phyloP scores from a whole-genome alignment of 2,329 filamentous ascomycete species.

The Moelleriella libera region DNA sequence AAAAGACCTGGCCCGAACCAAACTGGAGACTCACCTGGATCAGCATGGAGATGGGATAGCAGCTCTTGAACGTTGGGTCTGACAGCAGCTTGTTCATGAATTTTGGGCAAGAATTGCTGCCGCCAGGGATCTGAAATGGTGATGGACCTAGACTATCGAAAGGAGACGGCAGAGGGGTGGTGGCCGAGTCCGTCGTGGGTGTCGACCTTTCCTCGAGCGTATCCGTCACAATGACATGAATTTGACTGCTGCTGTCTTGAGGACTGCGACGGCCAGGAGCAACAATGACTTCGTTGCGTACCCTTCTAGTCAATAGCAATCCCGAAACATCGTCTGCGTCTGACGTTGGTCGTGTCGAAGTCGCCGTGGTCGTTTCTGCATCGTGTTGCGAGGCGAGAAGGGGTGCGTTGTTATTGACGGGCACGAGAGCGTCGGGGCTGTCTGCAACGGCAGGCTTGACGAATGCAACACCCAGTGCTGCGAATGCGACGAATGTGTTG shows the following conservation, averaged over 20 bases:
- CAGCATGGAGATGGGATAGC: slow-evolving; percentile 74
- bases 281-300: background rate
- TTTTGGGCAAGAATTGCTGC: slow-evolving; percentile 38
- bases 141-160: slow-evolving; percentile 52
- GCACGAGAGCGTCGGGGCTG: too few species aligned
- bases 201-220: background rate
- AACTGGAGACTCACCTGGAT: slow-evolving; percentile 45
- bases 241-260: background rate
- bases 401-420: too few species aligned
- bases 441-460: too few species aligned
- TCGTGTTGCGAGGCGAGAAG: too few species aligned
- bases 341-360: too few species aligned
- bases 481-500: too few species aligned
- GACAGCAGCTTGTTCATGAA: slow-evolving; percentile 58
- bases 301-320: background rate
- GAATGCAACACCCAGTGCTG: too few species aligned
- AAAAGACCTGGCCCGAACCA: background rate
- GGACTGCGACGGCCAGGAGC: background rate
- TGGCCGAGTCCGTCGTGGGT: background rate
- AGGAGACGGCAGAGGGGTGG: slow-evolving; percentile 39
- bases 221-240: background rate
- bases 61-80: slow-evolving; percentile 53
- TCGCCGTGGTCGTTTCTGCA: too few species aligned
- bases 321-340: too few species aligned
- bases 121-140: slow-evolving; percentile 42